phyloP scores from a whole-genome alignment of 208 protist species.

The Trypanosoma avium region DNA sequence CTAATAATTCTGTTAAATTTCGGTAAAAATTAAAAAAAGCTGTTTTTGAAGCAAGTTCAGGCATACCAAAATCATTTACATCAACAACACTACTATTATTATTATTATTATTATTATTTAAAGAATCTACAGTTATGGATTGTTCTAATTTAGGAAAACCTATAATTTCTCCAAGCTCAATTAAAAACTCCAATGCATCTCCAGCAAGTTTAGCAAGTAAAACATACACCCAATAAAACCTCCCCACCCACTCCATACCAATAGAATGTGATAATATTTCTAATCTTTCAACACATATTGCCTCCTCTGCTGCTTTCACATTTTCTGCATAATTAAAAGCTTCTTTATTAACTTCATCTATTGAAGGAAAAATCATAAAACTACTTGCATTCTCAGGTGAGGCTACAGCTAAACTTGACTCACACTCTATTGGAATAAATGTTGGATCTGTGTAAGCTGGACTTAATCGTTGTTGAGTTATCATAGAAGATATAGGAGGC shows the following conservation, averaged over 20 bases:
- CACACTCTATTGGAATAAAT: neutral
- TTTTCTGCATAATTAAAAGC: neutral
- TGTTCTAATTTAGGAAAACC: conserved; percentile 10
- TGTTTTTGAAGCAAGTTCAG: conserved; percentile 36
- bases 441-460: neutral
- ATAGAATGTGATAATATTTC: conserved; percentile 3
- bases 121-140: conserved; percentile 2
- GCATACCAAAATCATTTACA: conserved; percentile 26
- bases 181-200: conserved; percentile 12
- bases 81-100: neutral
- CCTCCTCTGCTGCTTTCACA: too few species aligned
- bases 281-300: conserved; percentile 3
- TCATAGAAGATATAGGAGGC: neutral
- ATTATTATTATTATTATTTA: neutral
- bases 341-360: neutral
- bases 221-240: neutral
- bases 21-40: conserved; percentile 47
- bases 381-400: neutral
- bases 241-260: neutral
- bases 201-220: conserved; percentile 13
- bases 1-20: conserved; percentile 41
- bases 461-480: neutral
- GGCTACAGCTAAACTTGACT: neutral
- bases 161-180: conserved; percentile 8
- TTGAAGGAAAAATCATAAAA: neutral